Evolutionary conservation across 352 stramenopile species (phyloP).

Genomic region (Phytophthora fragariaefolia): DNA sequence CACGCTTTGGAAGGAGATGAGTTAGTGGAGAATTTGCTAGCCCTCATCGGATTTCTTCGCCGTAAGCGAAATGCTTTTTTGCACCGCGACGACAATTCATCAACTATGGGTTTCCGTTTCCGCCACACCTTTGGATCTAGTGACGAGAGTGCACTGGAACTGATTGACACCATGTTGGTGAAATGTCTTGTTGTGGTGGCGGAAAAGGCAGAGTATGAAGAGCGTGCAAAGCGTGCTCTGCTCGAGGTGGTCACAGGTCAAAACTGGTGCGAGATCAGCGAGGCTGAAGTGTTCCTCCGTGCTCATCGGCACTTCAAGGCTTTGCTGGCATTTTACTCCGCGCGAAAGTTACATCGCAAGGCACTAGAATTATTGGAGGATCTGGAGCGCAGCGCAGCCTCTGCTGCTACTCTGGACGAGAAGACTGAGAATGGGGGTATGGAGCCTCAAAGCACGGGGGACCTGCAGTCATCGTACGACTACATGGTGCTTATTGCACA

Average conservation of each 20-base stretch:
- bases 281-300: conserved; percentile 81
- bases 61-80: conserved; percentile 47
- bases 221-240: conserved; percentile 49
- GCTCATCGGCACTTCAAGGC: conserved; percentile 66
- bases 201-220: conserved; percentile 48
- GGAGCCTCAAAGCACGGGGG: conserved; percentile 1
- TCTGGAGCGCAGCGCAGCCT: conserved; percentile 61
- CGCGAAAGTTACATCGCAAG: conserved; percentile 77
- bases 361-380: conserved; percentile 84
- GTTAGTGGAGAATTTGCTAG: conserved; percentile 58
- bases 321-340: conserved; percentile 74
- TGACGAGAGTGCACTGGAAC: conserved; percentile 43
- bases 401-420: conserved; percentile 22
- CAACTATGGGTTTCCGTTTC: conserved; percentile 1
- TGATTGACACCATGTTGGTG: conserved; percentile 84
- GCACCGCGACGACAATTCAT: conserved; percentile 14
- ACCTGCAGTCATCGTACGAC: conserved; percentile 47
- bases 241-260: conserved; percentile 55
- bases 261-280: conserved; percentile 78
- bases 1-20: conserved; percentile 48
- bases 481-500: conserved; percentile 70
- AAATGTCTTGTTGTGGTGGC: conserved; percentile 81
- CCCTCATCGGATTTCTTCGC: conserved; percentile 60
- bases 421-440: conserved; percentile 1
- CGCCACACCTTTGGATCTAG: conserved; percentile 15